These are phyloP conservation scores for Nicotiana paniculata DNA, from an alignment of 257 asterid genomes.

Conservation along the genomic window DNA sequence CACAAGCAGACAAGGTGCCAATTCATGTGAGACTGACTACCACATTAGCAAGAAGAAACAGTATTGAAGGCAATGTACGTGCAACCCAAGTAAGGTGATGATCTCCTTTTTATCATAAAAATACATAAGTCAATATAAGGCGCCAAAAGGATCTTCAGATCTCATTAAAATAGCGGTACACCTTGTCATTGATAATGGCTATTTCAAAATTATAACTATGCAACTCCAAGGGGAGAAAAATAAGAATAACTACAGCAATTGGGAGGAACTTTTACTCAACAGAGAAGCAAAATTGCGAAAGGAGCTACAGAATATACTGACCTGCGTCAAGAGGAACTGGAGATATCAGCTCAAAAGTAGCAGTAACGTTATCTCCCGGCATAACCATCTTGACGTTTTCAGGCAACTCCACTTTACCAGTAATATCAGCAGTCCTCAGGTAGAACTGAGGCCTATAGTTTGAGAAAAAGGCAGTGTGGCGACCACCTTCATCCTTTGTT, in stretches of 20 bases:
- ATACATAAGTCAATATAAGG: background rate
- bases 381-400: constrained; percentile 99
- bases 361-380: constrained; percentile 99
- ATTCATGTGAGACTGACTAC: background rate
- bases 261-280: background rate
- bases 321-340: constrained; percentile 96
- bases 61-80: background rate
- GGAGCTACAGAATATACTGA: constrained; percentile 4
- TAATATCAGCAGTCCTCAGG: constrained; percentile 97
- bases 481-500: constrained; percentile 99
- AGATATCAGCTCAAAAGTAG: constrained; percentile 75
- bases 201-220: background rate
- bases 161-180: background rate
- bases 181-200: background rate
- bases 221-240: background rate
- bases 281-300: background rate
- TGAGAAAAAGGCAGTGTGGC: constrained; percentile 96
- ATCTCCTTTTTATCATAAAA: background rate
- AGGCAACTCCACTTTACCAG: constrained; percentile 95
- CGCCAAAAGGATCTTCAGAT: background rate
- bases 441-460: constrained; percentile 95
- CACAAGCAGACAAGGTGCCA: background rate
- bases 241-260: background rate
- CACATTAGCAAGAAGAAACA: background rate
- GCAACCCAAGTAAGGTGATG: background rate